Evolutionary conservation across 805 yeast genomes (phyloP), one percentile per base, ranked within the genome.

Genomic region (Cyberlindnera bimundalis): DNA sequence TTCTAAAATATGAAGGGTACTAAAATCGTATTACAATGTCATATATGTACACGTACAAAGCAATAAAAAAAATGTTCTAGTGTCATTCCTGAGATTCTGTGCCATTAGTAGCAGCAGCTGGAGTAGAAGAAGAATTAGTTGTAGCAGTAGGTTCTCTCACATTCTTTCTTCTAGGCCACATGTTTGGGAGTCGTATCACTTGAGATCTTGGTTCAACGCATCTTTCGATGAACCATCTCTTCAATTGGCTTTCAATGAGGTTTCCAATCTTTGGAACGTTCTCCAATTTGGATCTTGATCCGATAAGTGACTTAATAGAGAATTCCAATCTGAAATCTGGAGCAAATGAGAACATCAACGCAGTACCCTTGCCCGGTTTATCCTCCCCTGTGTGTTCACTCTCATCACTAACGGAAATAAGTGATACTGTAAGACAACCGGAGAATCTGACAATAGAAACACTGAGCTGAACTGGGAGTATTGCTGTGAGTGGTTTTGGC

Each of bases 141-240:
- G 6, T 7, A 8, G 13, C 14, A 21, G 27, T 15, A 13, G 64
- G 58, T 25, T 73, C 72, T 51, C 80, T 68, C 1, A 78, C 76
- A 45, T 73, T 76, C 50, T 74, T 76, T 47, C 74, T 73, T 49
- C 79, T 63, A 18, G 95, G 95, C 96, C 96, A 89, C 57, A 90
- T 65, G 35, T 87, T 82, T 3, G 98, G 99, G 24, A 93, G 63
- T 53, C 74, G 74, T 23, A 93, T 79, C 35, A 87, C 83, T 59
- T 90, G 96, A 55, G 83, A 91, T 51, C 95, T 73, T 1, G 99
- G 99, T 50, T 88, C 95, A 11, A 93, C 93, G 58, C 96, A 88
- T 47, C 96, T 71, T 52, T 91, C 97, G 14, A 81, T 80, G 57
- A 93, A 90, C 95, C 96, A 89, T 40, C 80, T 80, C 47, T 93